Evolutionary conservation across 164 flowering plant species (phyloP).

Genomic region (Warburgia ugandensis): DNA sequence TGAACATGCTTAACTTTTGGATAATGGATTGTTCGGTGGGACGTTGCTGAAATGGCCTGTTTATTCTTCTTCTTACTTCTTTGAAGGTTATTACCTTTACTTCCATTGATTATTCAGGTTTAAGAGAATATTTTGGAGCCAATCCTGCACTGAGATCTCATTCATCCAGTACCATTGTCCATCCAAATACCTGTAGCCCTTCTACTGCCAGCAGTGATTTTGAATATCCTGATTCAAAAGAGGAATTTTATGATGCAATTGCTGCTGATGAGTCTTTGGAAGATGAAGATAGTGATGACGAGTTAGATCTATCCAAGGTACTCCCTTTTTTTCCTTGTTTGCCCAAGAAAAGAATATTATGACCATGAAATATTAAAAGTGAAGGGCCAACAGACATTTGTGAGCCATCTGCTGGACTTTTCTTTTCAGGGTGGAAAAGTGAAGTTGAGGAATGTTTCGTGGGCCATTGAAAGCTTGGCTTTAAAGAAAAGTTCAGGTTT

Average conservation of each 20-base stretch:
- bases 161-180: slow-evolving; percentile 35
- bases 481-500: slow-evolving; percentile 51
- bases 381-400: not conserved
- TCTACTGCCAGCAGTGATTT: slow-evolving; percentile 36
- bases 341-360: not conserved
- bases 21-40: no score
- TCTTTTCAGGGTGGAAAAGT: slow-evolving; percentile 43
- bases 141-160: slow-evolving; percentile 49
- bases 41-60: no score
- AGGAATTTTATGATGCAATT: slow-evolving; percentile 87
- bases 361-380: not conserved
- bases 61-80: no score
- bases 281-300: slow-evolving; percentile 66
- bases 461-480: slow-evolving; percentile 69
- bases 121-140: slow-evolving; percentile 80
- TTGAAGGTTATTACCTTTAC: no score
- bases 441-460: slow-evolving; percentile 80
- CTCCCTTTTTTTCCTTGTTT: slow-evolving; percentile 1
- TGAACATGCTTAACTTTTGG: no score
- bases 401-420: not conserved
- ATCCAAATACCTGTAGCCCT: slow-evolving; percentile 33
- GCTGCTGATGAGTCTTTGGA: slow-evolving; percentile 54
- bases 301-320: slow-evolving; percentile 4
- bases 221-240: slow-evolving; percentile 46
- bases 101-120: slow-evolving; percentile 35